phyloP scores from a whole-genome alignment of 495 filamentous ascomycete genomes.

The Hypoxylon intermedium region DNA sequence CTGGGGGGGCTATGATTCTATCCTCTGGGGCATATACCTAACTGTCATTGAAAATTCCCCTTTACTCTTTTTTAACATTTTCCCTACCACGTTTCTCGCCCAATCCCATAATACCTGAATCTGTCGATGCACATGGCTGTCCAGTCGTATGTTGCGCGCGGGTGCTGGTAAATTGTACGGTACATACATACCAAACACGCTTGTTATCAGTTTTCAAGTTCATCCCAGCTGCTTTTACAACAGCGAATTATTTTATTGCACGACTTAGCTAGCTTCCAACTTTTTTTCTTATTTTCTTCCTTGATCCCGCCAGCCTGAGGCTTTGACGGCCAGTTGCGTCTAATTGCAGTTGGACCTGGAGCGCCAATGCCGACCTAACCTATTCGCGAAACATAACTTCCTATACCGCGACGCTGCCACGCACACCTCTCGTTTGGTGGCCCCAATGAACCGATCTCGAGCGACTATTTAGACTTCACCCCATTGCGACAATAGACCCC shows the following conservation, averaged over 20 bases:
- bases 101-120: background rate
- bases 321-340: conserved; percentile 37
- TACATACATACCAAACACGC: too few species aligned
- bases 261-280: conserved; percentile 10
- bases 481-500: background rate
- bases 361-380: conserved; percentile 33
- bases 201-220: too few species aligned
- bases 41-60: conserved; percentile 22
- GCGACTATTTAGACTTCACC: conserved; percentile 4
- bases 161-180: conserved; percentile 18
- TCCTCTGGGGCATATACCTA: conserved; percentile 24
- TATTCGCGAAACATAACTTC: background rate
- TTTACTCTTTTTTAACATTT: conserved; percentile 13
- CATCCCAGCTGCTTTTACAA: conserved; percentile 6
- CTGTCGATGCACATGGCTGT: conserved; percentile 28
- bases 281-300: background rate
- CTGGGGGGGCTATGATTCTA: conserved; percentile 23
- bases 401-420: conserved; percentile 7
- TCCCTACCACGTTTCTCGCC: conserved; percentile 3
- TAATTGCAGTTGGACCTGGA: conserved; percentile 38
- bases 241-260: background rate
- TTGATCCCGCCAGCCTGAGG: conserved; percentile 9
- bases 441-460: conserved; percentile 1
- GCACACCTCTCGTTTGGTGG: conserved; percentile 6
- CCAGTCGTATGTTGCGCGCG: conserved; percentile 27